A percentile compares a stretch with the other conserved stretches of the same genome.
Conservation (phyloP, 73 alveolate species). For the Durusdinium trenchii region DNA sequence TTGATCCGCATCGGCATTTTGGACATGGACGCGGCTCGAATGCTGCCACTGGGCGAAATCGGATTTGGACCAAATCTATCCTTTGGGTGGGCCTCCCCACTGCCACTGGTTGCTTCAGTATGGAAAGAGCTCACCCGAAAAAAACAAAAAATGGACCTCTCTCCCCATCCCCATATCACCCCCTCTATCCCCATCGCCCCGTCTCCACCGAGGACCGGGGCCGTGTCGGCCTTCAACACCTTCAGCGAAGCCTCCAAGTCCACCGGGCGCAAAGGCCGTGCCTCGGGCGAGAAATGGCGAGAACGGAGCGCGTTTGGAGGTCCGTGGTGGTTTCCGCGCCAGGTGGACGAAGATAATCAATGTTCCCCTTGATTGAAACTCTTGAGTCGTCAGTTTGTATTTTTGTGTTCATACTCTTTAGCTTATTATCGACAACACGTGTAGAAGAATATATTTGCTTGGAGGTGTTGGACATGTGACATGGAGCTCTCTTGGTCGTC, state of each 20-base stretch:
- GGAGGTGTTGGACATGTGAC: no score
- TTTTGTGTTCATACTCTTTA: background rate
- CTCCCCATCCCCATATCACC: background rate
- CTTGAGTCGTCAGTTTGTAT: no score
- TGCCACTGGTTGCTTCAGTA: no score
- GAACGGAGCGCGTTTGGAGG: background rate
- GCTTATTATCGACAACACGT: background rate
- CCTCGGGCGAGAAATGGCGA: background rate
- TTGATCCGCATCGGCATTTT: constrained; percentile 71
- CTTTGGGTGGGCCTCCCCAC: background rate
- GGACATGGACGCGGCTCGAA: constrained; percentile 86
- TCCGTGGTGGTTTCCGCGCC: background rate
- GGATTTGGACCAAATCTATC: background rate
- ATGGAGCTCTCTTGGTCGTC: no score
- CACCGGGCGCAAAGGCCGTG: constrained; percentile 1
- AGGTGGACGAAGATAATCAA: no score
- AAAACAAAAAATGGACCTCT: background rate
- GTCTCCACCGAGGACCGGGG: constrained; percentile 26
- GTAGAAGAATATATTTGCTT: no score
- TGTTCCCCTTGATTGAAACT: no score
- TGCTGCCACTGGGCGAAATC: constrained; percentile 29
- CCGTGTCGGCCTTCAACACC: constrained; percentile 77
- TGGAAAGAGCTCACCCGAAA: background rate
- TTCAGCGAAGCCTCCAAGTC: constrained; percentile 49
- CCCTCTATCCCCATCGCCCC: background rate